These are phyloP conservation scores for Xerophyta viscosa DNA, from an alignment of 106 monocot genomes.

Conservation along the genomic window DNA sequence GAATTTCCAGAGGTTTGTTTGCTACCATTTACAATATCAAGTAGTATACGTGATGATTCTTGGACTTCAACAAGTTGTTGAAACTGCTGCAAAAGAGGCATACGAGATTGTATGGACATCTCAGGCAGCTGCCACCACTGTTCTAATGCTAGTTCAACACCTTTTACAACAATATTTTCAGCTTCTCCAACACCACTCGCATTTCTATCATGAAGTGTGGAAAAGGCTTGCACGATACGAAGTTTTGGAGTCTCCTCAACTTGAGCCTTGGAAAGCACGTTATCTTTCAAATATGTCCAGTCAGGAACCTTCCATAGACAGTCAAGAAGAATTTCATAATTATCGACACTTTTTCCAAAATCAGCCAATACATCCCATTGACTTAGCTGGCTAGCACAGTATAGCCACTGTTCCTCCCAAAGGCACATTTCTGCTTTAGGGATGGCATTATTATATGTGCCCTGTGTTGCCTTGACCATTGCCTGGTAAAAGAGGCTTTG, in stretches of 20 bases:
- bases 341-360: slow-evolving; percentile 94
- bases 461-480: slow-evolving; percentile 98
- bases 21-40: slow-evolving; percentile 88
- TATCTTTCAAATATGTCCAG: slow-evolving; percentile 88
- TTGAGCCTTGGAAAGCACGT: slow-evolving; percentile 80
- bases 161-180: slow-evolving; percentile 80
- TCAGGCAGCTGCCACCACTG: slow-evolving; percentile 99
- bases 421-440: slow-evolving; percentile 99
- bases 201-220: slow-evolving; percentile 77
- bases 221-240: slow-evolving; percentile 67
- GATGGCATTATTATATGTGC: slow-evolving; percentile 92
- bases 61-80: slow-evolving; percentile 97
- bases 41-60: slow-evolving; percentile 77
- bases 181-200: slow-evolving; percentile 74
- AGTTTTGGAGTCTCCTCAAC: slow-evolving; percentile 94
- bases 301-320: slow-evolving; percentile 97
- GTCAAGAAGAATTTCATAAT: slow-evolving; percentile 92
- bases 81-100: slow-evolving; percentile 88
- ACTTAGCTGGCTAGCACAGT: slow-evolving; percentile 84
- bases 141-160: slow-evolving; percentile 90
- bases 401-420: slow-evolving; percentile 98
- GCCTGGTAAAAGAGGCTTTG: slow-evolving; percentile 95
- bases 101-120: slow-evolving; percentile 75
- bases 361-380: slow-evolving; percentile 93
- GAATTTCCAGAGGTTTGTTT: slow-evolving; percentile 81